Evolutionary conservation across 495 filamentous ascomycete genomes (phyloP).

Genomic region (Neurospora sp.): DNA sequence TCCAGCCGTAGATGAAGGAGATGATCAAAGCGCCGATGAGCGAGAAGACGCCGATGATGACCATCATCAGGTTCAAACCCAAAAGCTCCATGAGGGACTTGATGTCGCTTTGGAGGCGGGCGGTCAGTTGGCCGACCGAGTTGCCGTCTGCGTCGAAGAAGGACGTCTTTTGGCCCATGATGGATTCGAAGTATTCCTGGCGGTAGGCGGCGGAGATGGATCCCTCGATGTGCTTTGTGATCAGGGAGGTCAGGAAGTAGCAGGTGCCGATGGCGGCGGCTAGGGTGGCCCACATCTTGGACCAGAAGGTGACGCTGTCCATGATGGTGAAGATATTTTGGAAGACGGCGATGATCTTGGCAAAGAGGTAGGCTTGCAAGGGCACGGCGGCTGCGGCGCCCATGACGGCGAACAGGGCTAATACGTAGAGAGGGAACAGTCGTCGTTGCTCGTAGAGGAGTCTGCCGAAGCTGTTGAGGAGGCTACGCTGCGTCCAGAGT

Average conservation of each 20-base stretch:
- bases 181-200: conserved; percentile 48
- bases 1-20: conserved; percentile 48
- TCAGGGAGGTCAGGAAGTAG: conserved; percentile 28
- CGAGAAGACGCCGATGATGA: conserved; percentile 40
- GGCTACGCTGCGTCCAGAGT: conserved; percentile 23
- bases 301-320: conserved; percentile 33
- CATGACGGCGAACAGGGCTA: conserved; percentile 29
- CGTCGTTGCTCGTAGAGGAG: conserved; percentile 35
- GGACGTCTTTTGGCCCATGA: conserved; percentile 45
- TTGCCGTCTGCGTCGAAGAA: conserved; percentile 59
- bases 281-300: conserved; percentile 38
- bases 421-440: conserved; percentile 25
- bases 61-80: conserved; percentile 44
- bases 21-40: conserved; percentile 40
- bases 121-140: conserved; percentile 51
- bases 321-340: conserved; percentile 11
- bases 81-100: conserved; percentile 54
- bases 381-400: conserved; percentile 29
- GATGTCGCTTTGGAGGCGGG: conserved; percentile 48
- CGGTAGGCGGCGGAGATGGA: conserved; percentile 41
- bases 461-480: conserved; percentile 38
- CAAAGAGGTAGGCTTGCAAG: conserved; percentile 36
- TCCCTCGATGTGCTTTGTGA: conserved; percentile 27
- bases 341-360: conserved; percentile 33
- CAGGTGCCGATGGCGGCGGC: conserved; percentile 28